phyloP scores from a whole-genome alignment of 2,329 filamentous ascomycete species.

The Neocatenulostroma microsporum region DNA sequence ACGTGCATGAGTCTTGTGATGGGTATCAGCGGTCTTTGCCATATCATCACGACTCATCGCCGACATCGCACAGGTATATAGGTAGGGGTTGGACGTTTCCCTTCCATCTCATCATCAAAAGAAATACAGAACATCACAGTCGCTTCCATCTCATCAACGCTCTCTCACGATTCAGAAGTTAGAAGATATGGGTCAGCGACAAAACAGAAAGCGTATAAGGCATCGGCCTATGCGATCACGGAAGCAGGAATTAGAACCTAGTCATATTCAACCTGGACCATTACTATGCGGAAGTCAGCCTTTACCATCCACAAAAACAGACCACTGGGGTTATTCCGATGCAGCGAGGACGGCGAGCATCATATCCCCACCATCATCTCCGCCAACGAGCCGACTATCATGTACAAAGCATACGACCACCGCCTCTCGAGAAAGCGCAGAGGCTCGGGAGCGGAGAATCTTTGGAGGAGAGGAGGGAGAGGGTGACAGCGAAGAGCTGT shows the following conservation, averaged over 20 bases:
- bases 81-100: background rate
- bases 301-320: background rate
- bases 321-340: background rate
- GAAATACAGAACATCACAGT: background rate
- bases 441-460: background rate
- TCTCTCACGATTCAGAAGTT: background rate
- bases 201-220: background rate
- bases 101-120: background rate
- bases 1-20: background rate
- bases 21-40: background rate
- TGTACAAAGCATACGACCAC: too few species aligned
- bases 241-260: background rate
- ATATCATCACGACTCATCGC: background rate
- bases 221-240: background rate
- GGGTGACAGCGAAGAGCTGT: constrained; percentile 16
- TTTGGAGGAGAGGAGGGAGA: background rate
- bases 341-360: background rate
- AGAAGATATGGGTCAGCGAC: background rate
- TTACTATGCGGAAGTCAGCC: background rate
- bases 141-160: too few species aligned
- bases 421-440: constrained; percentile 11
- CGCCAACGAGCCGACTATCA: background rate
- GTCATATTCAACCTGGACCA: constrained; percentile 1
- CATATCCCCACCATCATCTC: background rate
- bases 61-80: background rate